phyloP scores from a whole-genome alignment of 148 eudicot species.

The Polygonum maritimum region DNA sequence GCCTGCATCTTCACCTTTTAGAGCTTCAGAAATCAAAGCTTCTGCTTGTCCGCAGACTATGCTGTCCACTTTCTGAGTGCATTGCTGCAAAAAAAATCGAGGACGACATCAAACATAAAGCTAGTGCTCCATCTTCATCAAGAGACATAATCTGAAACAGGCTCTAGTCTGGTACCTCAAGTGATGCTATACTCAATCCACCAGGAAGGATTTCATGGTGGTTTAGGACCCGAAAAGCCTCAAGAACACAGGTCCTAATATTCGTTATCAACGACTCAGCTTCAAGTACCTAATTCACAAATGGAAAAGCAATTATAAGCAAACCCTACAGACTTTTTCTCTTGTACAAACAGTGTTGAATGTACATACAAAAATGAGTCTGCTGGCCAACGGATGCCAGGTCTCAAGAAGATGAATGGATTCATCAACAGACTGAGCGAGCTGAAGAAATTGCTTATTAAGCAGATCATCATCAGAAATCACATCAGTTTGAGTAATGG shows the following conservation, averaged over 20 bases:
- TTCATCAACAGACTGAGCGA: slow-evolving; percentile 30
- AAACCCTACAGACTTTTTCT: not conserved
- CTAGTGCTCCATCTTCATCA: not conserved
- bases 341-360: not conserved
- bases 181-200: slow-evolving; percentile 1
- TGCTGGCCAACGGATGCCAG: slow-evolving; percentile 50
- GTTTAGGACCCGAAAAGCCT: not conserved
- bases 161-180: not conserved
- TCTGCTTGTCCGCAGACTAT: not conserved
- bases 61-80: not conserved
- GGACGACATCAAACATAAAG: not conserved
- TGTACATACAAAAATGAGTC: slow-evolving; percentile 44
- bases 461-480: slow-evolving; percentile 29
- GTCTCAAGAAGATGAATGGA: slow-evolving; percentile 41
- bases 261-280: slow-evolving; percentile 7
- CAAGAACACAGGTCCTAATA: not conserved
- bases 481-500: slow-evolving; percentile 21
- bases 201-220: not conserved
- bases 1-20: not conserved
- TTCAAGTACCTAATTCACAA: slow-evolving; percentile 9
- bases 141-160: not conserved
- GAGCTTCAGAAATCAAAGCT: not conserved
- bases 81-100: not conserved
- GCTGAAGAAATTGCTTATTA: slow-evolving; percentile 28
- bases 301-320: not conserved